Conservation (phyloP, 371 early-diverging fungal genomes). For the Thermomucor indicae-seudaticae region DNA sequence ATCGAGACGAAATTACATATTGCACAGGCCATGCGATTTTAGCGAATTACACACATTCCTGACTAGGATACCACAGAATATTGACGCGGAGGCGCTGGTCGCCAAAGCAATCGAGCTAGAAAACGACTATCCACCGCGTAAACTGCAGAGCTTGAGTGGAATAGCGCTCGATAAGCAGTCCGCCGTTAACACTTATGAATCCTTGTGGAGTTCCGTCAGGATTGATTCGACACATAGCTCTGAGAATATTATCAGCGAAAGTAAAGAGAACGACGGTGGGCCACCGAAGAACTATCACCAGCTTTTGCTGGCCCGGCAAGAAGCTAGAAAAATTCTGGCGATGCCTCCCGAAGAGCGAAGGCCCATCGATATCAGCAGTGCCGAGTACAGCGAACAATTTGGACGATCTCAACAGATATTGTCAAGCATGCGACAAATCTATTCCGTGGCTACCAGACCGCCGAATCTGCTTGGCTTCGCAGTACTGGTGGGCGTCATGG, state of each 20-base stretch:
- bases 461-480: constrained; percentile 31
- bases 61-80: constrained; percentile 50
- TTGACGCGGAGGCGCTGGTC: constrained; percentile 37
- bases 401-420: background rate
- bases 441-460: constrained; percentile 14
- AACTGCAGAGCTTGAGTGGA: constrained; percentile 33
- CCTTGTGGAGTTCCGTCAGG: constrained; percentile 10
- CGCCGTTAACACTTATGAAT: constrained; percentile 23
- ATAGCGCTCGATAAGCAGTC: constrained; percentile 36
- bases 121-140: constrained; percentile 30
- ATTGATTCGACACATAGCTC: too few relatives aligned
- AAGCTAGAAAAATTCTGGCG: constrained; percentile 15
- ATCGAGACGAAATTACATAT: constrained; percentile 38
- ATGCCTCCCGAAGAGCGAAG: constrained; percentile 3
- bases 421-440: background rate
- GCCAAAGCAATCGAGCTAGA: constrained; percentile 36
- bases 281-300: too few relatives aligned
- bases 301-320: too few relatives aligned
- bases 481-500: constrained; percentile 34
- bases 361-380: background rate
- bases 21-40: constrained; percentile 45
- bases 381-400: too few relatives aligned
- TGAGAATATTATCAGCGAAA: too few relatives aligned
- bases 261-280: too few relatives aligned
- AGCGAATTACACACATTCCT: constrained; percentile 53